phyloP scores from a whole-genome alignment of 306 rosid genomes.

The Vigna hirtella region DNA sequence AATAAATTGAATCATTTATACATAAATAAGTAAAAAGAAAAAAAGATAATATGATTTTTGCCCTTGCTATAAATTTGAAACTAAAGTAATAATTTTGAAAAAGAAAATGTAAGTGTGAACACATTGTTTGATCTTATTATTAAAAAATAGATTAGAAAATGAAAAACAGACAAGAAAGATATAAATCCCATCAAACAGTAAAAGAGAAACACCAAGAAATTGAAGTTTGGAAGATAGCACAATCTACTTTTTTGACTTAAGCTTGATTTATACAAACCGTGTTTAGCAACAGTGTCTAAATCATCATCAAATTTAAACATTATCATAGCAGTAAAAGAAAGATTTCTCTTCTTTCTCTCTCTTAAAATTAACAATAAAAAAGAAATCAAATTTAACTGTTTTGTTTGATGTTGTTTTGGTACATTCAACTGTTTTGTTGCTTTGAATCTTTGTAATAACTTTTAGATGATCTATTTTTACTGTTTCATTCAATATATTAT shows the following conservation, averaged over 20 bases:
- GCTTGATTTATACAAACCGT: conserved; percentile 38
- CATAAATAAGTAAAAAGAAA: neutral
- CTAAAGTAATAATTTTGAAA: neutral
- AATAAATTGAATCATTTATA: neutral
- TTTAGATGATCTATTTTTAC: too few species aligned
- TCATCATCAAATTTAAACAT: conserved; percentile 36
- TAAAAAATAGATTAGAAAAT: neutral
- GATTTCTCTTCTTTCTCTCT: conserved; percentile 11
- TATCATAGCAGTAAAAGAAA: conserved; percentile 34
- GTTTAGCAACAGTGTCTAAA: conserved; percentile 39
- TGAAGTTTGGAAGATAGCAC: conserved; percentile 29
- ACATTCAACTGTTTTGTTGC: too few species aligned
- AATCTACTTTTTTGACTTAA: conserved; percentile 46
- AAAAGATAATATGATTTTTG: too few species aligned
- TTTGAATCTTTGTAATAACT: too few species aligned
- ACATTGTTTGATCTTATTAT: neutral
- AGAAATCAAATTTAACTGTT: neutral
- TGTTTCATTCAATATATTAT: too few species aligned
- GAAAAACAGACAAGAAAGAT: neutral
- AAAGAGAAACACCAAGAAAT: conserved; percentile 6
- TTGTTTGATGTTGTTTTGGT: too few species aligned
- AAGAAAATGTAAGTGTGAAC: neutral
- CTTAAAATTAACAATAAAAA: neutral
- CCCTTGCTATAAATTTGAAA: neutral
- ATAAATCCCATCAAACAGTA: conserved; percentile 33